Base-by-base conservation (phyloP, 1,139 yeast species). In the Debaryomyces subglobosus region DNA sequence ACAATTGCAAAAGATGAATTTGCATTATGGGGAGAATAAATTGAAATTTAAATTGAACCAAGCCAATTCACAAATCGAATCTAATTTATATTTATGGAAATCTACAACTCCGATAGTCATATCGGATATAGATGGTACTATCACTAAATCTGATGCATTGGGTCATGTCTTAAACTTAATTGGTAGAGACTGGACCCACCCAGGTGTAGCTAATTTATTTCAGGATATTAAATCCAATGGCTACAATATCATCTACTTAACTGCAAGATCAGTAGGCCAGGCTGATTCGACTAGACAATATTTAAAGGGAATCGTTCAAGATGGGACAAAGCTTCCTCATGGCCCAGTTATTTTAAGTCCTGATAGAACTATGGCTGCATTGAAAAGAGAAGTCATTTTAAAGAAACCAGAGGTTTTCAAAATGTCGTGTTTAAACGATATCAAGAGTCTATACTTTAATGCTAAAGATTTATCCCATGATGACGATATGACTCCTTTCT, bases 111-210 rank as follows among this genome's bases (percentile, higher is more conserved):
- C 98, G 1, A 88, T 94, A 45, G 99, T 95, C 4, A 94, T 94
- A 36, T 90, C 97, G 8, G 99, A 95, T 69, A 94, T 95, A 52
- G 99, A 95, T 67, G 99, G 99, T 15, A 95, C 99, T 1, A 95
- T 95, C 56, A 95, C 99, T 24, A 91, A 91, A 65, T 90, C 97
- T 0, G 99, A 95, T 71, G 99, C 99, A 0, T 74, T 95, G 59
- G 99, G 99, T 4, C 99, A 95, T 68, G 95, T 95, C 2, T 74
- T 94, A 65, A 92, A 96, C 32, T 85, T 94, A 81, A 75, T 95
- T 43, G 99, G 99, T 2, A 81, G 91, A 57, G 99, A 95, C 69
- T 95, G 99, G 99, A 95, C 99, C 0, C 99, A 95, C 64, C 82
- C 85, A 1, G 99, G 99, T 21, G 99, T 95, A 38, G 97, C 97